Evolutionary conservation across 2,329 filamentous ascomycete species (phyloP), one percentile per base, ranked within the genome.

Genomic region (Fusarium compactum): DNA sequence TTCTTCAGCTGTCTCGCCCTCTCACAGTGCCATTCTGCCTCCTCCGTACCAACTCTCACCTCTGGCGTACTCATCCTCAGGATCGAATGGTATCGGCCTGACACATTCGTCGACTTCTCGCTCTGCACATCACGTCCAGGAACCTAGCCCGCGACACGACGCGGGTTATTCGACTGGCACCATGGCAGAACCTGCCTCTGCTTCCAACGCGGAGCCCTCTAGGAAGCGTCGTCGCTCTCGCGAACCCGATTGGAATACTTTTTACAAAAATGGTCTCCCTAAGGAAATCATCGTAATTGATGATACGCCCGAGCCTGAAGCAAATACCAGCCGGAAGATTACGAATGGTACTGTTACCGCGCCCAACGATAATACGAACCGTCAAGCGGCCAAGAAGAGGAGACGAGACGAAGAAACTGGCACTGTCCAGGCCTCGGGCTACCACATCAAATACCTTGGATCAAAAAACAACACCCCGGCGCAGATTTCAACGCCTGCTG

Each of bases 231-330:
- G 87, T 71, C 86, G 86, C 65, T 88, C 85, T 67, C 87, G 86
- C 78, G 85, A 89, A 71, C 91, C 92, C 52, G 90, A 96, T 80
- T 96, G 93, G 93, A 85, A 87, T 62, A 89, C 87, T 70, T 96
- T 95, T 77, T 95, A 95, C 80, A 91, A 91, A 78, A 95, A 95
- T 79, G 93, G 93, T 6, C 82, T 94, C 27, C 93, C 93, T 25
- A 91, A 93, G 78, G 93, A 96, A 82, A 90, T 96, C 77, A 95
- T 96, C 76, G 90, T 95, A 75, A 96, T 96, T 75, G 89, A 92
- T 79, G 91, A 95, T 78, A 90, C 89, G 7, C 91, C 91, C 54
- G 86, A 87, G 62, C 85, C 86, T 59, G 85, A 87, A 62, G 74
- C 79, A 50, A 79, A 81, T 57, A 80, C 81, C n/a, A 71, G 78